Conservation (phyloP, 768 basidiomycete species). For the Rhodosporidiobolus odoratus region DNA sequence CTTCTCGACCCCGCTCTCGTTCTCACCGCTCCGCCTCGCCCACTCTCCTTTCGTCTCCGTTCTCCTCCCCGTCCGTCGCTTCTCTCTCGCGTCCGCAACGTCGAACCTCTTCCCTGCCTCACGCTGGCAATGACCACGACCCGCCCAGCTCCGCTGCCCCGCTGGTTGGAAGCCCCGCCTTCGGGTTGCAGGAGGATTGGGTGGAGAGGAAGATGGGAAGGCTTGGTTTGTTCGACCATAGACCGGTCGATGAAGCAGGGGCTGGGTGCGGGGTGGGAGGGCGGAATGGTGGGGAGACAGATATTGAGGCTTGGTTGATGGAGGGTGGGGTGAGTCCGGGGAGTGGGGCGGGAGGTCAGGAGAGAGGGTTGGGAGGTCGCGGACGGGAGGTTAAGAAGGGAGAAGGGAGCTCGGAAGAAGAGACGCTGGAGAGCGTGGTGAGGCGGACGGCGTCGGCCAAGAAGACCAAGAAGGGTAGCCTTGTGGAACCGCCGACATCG, state of each 20-base stretch:
- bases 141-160: neutral
- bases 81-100: neutral
- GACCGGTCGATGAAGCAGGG: neutral
- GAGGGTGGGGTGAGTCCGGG: neutral
- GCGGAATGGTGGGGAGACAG: neutral
- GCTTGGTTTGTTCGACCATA: constrained; percentile 20
- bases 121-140: neutral
- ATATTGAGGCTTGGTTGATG: neutral
- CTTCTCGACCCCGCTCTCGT: neutral
- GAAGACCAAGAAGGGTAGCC: too few species aligned
- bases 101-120: neutral
- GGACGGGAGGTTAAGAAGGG: neutral
- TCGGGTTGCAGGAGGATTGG: neutral
- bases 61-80: neutral
- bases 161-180: neutral
- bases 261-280: neutral
- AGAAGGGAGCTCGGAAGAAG: neutral
- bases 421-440: neutral
- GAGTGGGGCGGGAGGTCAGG: neutral
- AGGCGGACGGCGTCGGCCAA: too few species aligned
- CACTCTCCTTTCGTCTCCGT: neutral
- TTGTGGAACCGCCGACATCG: neutral
- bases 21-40: neutral
- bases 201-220: neutral
- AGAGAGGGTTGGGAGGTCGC: neutral